Evolutionary conservation across 768 basidiomycete species (phyloP).

Genomic region (Suillus subalutaceus): DNA sequence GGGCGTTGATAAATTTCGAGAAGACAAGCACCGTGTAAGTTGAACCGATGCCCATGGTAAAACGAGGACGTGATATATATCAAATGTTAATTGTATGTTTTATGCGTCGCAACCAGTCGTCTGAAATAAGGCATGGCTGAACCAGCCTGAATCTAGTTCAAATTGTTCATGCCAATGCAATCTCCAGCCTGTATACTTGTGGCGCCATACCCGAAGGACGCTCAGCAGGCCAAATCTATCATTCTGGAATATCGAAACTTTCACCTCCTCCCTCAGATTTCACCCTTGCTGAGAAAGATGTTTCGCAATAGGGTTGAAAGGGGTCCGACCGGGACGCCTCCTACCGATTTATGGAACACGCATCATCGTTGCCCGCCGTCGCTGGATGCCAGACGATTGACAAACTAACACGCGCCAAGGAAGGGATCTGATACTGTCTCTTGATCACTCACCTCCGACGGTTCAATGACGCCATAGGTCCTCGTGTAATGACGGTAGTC

Average conservation of each 20-base stretch:
- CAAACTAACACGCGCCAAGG: not conserved
- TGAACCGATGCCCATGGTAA: not conserved
- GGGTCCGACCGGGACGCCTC: not conserved
- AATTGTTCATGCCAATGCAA: no score
- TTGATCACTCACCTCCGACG: not conserved
- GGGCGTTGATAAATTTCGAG: slow-evolving; percentile 61
- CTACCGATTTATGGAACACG: not conserved
- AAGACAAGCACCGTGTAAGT: slow-evolving; percentile 22
- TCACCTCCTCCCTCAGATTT: not conserved
- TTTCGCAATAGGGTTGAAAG: not conserved
- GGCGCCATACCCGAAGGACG: not conserved
- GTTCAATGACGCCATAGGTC: not conserved
- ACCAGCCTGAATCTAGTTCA: no score
- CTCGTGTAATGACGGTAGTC: not conserved
- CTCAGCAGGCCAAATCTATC: not conserved
- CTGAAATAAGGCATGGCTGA: not conserved
- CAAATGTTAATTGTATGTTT: not conserved
- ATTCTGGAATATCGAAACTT: not conserved
- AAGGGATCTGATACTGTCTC: not conserved
- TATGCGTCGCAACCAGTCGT: not conserved
- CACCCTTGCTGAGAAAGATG: not conserved
- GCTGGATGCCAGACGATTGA: not conserved
- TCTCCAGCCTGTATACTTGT: no score
- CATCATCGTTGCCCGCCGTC: not conserved
- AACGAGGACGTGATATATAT: not conserved